Evolutionary conservation across 495 filamentous ascomycete genomes (phyloP), one percentile per base, ranked within the genome.

Genomic region (Physcia stellaris): DNA sequence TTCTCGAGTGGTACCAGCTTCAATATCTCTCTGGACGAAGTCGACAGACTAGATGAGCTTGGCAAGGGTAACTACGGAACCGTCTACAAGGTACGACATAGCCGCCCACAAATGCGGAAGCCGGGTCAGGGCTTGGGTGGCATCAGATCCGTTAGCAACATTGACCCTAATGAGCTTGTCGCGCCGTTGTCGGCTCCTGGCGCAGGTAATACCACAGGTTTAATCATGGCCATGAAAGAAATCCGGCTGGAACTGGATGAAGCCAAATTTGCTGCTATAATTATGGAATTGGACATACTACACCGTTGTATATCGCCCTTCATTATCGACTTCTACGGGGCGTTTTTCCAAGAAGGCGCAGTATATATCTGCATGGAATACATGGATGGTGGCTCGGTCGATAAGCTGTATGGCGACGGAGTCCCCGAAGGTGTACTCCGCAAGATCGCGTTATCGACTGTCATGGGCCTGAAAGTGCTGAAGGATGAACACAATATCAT

Each of bases 401-500:
- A 99, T 62, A 94, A 94, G 50, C 60, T 96, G 13, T 99, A 99
- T 57, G 77, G 73, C n/a, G 84, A 85, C 38, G 90, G 90, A 22
- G 77, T 99, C 34, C 83, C 90, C 2, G 90, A 99, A 52, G 72
- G 69, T 37, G 75, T 96, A 5, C 64, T 99, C 29, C 79, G 84
- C 29, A 95, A 95, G 53, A 85, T 96, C 41, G 80, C 86, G 0
- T 71, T 90, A n/a, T 79, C 83, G 28, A 94, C 88, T 1, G 73
- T 86, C 16, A 82, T 87, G 71, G 90, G 92, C 1, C 67, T 99
- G 41, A 95, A 90, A 61, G 69, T 77, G 10, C 62, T 99, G 42
- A 99, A 99, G 53, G 90, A 99, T 43, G 88, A 95, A 37, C 92
- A 99, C 63, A 95, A 95, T 52, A 99, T 99, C 59, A 99, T 99